Base-by-base conservation (phyloP, 106 monocot genomes). In the Vanilla planifolia region DNA sequence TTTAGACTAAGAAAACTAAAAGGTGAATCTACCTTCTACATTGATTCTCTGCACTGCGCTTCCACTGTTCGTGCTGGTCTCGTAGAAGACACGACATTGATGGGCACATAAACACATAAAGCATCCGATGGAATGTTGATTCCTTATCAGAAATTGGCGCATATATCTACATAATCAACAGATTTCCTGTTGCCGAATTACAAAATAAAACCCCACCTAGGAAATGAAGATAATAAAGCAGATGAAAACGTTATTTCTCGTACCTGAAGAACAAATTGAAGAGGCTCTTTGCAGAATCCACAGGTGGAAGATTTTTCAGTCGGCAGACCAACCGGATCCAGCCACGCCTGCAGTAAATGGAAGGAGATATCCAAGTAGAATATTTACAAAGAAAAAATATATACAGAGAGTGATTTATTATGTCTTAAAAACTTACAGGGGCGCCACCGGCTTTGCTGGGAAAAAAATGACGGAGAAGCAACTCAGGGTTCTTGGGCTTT, bases 41-140 rank as follows among this genome's bases (percentile, higher is more conserved):
- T 44, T 59, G 67, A 55, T 67, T 67, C 27, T 66, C 78, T 10
- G 17, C 67, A 45, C 65, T 63, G 42, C 64, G 55, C 52, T 81
- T 89, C 90, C 90, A 95, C 52, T 95, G 95, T 59, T 87, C 90
- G 33, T 95, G 95, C 43, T 95, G 90, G 53, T 95, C 95, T 60
- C 53, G 66, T 8, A 76, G 73, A 50, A 95, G 81, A 67, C 95
- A 95, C 8, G 74, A 21, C 95, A 95, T 95, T 22, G 83, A 84
- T 16, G 83, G 80, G 69, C 95, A 95, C 78, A 95, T 90, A 71
- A 90, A 95, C 35, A 95, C 83, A 43, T 78, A 90, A 29, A 95
- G 39, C 13, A 75, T 95, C 47, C 95, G 74, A 66, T 95, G 95
- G 45, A 95, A 95, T 1, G 89, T 58, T 0, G 68, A 80, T 0